Percentiles rank a stretch among this genome's conserved stretches.
These are phyloP conservation scores for Exophiala aquamarina DNA, from an alignment of 2,329 filamentous ascomycete species.

Conservation along the genomic window DNA sequence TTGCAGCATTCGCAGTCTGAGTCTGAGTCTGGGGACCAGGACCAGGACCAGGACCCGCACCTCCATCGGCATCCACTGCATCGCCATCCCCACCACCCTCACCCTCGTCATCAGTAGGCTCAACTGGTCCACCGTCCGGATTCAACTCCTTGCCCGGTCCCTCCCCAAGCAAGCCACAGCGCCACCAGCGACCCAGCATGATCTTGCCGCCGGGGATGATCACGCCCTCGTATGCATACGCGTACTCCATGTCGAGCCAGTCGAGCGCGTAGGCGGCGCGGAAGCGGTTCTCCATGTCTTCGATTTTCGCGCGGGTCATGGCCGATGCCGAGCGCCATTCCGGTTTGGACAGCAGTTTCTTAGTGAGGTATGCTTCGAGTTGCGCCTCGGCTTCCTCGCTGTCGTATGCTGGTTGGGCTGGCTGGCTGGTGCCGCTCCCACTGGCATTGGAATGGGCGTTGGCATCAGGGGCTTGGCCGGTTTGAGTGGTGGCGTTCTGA, in stretches of 20 bases:
- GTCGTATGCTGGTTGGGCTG: background rate
- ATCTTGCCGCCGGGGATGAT: constrained; percentile 48
- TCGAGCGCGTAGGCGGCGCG: constrained; percentile 17
- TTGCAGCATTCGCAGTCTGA: too few relatives aligned
- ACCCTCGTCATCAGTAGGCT: constrained; percentile 8
- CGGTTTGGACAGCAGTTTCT: constrained; percentile 13
- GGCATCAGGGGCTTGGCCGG: too few relatives aligned
- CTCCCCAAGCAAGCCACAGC: constrained; percentile 14
- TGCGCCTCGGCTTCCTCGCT: constrained; percentile 15
- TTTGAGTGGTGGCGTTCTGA: background rate
- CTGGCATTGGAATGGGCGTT: background rate
- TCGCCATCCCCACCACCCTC: constrained; percentile 2
- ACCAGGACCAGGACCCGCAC: background rate
- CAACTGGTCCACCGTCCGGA: constrained; percentile 8
- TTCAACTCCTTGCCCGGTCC: constrained; percentile 20
- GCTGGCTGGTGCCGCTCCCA: background rate
- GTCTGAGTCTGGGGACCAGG: background rate
- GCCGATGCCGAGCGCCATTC: constrained; percentile 6
- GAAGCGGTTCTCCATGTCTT: constrained; percentile 24
- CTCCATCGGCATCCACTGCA: constrained; percentile 11
- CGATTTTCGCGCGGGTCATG: constrained; percentile 14
- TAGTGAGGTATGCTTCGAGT: constrained; percentile 6
- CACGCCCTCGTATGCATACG: constrained; percentile 49
- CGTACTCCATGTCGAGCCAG: constrained; percentile 33
- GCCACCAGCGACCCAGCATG: constrained; percentile 54